Evolutionary conservation across 176 grass and related monocot species (phyloP).

Genomic region (Raddia distichophylla): DNA sequence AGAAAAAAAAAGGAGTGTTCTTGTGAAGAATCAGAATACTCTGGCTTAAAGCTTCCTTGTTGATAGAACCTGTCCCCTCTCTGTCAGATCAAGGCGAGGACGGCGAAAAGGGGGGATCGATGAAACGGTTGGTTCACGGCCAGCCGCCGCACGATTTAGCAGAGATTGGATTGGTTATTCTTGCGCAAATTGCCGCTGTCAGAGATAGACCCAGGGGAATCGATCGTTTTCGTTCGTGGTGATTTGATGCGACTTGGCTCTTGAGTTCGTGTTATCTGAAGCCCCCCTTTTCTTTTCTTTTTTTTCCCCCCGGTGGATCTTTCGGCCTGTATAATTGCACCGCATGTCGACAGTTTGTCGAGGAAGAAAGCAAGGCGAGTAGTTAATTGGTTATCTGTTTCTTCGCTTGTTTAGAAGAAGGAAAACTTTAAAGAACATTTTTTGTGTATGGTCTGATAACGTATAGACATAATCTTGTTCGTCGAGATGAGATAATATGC

Average conservation of each 20-base stretch:
- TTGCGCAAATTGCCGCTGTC: not conserved
- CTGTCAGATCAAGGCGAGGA: constrained; percentile 1
- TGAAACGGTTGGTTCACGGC: constrained; percentile 40
- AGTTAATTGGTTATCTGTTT: not conserved
- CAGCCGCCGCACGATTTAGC: constrained; percentile 30
- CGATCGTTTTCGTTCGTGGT: not conserved
- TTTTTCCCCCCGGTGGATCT: too few species aligned
- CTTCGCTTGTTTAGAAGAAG: not conserved
- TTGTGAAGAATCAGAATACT: constrained; percentile 11
- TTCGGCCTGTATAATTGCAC: not conserved
- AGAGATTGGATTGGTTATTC: constrained; percentile 37
- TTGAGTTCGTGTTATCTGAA: not conserved
- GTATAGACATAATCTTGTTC: not conserved
- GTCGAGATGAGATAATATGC: not conserved
- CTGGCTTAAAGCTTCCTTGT: not conserved
- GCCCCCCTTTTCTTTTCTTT: too few species aligned
- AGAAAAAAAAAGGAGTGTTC: not conserved
- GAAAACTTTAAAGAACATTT: not conserved
- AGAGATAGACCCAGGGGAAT: too few species aligned
- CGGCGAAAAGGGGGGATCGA: not conserved
- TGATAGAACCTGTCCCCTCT: constrained; percentile 11
- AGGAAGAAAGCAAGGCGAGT: not conserved
- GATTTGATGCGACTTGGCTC: not conserved
- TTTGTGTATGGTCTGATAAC: not conserved
- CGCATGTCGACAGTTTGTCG: not conserved